Base-by-base conservation (phyloP, 2,329 filamentous ascomycete genomes). In the Stemphylium vesicarium region DNA sequence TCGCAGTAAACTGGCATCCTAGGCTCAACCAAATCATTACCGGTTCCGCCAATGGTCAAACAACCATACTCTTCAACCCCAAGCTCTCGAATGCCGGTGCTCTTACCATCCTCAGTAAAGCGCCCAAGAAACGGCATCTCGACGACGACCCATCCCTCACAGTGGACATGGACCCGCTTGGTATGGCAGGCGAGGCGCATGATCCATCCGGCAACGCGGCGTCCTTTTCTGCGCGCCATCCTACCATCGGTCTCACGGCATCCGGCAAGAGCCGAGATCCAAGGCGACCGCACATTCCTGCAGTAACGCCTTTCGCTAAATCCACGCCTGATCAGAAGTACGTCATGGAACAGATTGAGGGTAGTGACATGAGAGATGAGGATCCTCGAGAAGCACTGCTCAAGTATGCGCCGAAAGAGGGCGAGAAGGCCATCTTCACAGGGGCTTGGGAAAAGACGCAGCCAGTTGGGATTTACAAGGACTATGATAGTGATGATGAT, bases 1-100 rank as follows among this genome's bases (percentile, higher is more conserved):
- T 98, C 58, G 87, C 88, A 2, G 91, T 96, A 22, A 81, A 90
- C 59, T 99, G 95, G 95, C 94, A 99, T 70, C 84, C 90, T 16
- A 96, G 92, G 75, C 86, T 99, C 70, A 98, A 99, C 73, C 95
- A 99, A 72, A 96, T 99, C 68, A 77, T 98, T 60, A 96, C 94
- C 8, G 94, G 93, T 54, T 97, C 94, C 40, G 92, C 92, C 47
- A 96, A 97, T 70, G 88, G 88, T 52, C 90, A 96, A 75, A 92
- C 90, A 0, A 94, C 93, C 69, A 84, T 98, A 37, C 87, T 99
- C 42, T 99, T 95, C 79, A 94, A 90, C 70, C 95, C 95, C 2
- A 85, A 82, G n/a, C 88, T 87, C 64, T 99, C 95, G 18, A 84
- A 75, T 11, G 88, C 87, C 57, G 95, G 95, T 54, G 95, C 93